These are phyloP conservation scores for Fusarium drepaniforme DNA, from an alignment of 2,329 filamentous ascomycete species.

Conservation along the genomic window DNA sequence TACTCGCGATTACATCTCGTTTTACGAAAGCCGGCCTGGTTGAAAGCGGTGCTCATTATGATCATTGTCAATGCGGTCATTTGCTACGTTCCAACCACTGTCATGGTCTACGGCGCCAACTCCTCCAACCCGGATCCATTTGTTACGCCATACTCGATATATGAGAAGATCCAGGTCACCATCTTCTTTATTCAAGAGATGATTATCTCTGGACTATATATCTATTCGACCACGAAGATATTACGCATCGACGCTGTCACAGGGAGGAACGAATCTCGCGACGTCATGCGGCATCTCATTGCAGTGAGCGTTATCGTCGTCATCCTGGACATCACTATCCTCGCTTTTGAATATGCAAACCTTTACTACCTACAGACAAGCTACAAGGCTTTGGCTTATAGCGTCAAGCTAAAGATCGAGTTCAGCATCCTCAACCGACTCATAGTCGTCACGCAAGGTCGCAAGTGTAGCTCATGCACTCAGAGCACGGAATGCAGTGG, in stretches of 20 bases:
- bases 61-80: conserved; percentile 65
- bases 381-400: conserved; percentile 47
- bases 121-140: conserved; percentile 42
- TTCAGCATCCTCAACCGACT: conserved; percentile 51
- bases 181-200: conserved; percentile 68
- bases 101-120: conserved; percentile 67
- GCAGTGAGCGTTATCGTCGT: conserved; percentile 57
- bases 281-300: conserved; percentile 52
- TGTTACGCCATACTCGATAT: conserved; percentile 52
- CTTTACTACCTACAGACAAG: conserved; percentile 41
- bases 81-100: conserved; percentile 63
- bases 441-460: background rate
- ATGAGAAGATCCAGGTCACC: conserved; percentile 67
- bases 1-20: conserved; percentile 73
- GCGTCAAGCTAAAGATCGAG: conserved; percentile 54
- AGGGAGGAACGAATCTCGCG: conserved; percentile 3
- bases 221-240: conserved; percentile 60
- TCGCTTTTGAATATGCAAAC: conserved; percentile 55
- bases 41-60: conserved; percentile 66
- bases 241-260: background rate
- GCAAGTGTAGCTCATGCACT: background rate
- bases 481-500: background rate
- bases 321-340: conserved; percentile 50
- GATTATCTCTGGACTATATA: conserved; percentile 65
- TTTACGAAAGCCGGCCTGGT: conserved; percentile 59